Evolutionary conservation across 2,329 filamentous ascomycete species (phyloP).

Genomic region (Sporothrix pallida): DNA sequence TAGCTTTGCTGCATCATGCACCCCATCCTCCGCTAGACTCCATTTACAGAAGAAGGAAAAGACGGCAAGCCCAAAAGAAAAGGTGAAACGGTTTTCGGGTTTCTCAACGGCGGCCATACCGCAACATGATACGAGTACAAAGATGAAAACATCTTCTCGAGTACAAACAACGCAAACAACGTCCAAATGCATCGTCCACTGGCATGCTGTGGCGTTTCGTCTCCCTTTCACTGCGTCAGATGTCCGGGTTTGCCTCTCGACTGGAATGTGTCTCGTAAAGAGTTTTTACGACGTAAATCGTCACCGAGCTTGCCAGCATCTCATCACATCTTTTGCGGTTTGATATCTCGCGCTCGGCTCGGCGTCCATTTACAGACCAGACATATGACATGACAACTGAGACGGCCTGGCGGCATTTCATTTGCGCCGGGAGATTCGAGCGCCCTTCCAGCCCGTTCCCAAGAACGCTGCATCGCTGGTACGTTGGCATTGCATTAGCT

Average conservation of each 20-base stretch:
- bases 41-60: background rate
- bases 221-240: slow-evolving; percentile 5
- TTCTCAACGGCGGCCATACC: background rate
- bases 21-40: slow-evolving; percentile 2
- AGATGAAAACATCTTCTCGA: too few relatives aligned
- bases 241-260: background rate
- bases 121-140: too few relatives aligned
- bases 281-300: background rate
- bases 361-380: background rate
- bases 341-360: slow-evolving; percentile 5
- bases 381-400: background rate
- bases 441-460: background rate
- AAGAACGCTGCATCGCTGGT: background rate
- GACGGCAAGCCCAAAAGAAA: background rate
- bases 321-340: too few relatives aligned
- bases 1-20: slow-evolving; percentile 18
- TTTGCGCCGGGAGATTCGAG: background rate
- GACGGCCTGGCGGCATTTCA: background rate
- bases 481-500: slow-evolving; percentile 17
- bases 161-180: too few relatives aligned
- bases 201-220: slow-evolving; percentile 22
- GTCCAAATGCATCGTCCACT: background rate
- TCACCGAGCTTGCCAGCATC: background rate
- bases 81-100: slow-evolving; percentile 14
- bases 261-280: slow-evolving; percentile 8